phyloP scores from a whole-genome alignment of 805 yeast genomes.

The Grigorovia humatica region DNA sequence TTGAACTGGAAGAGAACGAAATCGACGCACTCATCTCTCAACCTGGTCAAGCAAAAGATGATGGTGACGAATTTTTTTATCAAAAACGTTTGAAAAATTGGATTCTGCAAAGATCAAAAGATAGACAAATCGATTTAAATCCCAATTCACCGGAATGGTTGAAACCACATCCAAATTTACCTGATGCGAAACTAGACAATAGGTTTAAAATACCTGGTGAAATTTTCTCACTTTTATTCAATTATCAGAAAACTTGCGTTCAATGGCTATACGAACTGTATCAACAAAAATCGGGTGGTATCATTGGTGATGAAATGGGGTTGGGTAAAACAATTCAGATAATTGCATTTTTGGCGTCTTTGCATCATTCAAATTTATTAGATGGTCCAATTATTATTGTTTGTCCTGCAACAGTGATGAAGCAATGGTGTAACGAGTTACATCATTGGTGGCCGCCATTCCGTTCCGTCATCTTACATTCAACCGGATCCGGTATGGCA shows the following conservation, averaged over 20 bases:
- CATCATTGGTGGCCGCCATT: slow-evolving; percentile 98
- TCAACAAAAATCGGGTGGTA: slow-evolving; percentile 85
- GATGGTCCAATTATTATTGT: slow-evolving; percentile 76
- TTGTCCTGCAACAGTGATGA: slow-evolving; percentile 93
- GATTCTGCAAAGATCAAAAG: slow-evolving; percentile 44
- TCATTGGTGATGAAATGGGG: slow-evolving; percentile 97
- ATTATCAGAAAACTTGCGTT: slow-evolving; percentile 91
- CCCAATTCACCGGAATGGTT: slow-evolving; percentile 46
- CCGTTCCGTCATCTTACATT: slow-evolving; percentile 74
- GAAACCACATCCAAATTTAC: slow-evolving; percentile 63
- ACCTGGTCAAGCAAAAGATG: slow-evolving; percentile 42
- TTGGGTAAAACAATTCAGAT: slow-evolving; percentile 92
- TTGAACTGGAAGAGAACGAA: slow-evolving; percentile 8
- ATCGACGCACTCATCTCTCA: slow-evolving; percentile 11
- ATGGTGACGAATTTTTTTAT: slow-evolving; percentile 66
- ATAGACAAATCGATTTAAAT: slow-evolving; percentile 12
- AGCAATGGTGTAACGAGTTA: slow-evolving; percentile 94
- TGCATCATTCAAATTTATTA: slow-evolving; percentile 70
- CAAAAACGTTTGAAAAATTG: slow-evolving; percentile 52
- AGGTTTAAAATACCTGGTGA: slow-evolving; percentile 81
- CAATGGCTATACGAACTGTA: slow-evolving; percentile 97
- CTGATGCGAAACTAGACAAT: slow-evolving; percentile 66
- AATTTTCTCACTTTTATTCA: slow-evolving; percentile 74
- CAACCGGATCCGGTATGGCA: slow-evolving; percentile 83
- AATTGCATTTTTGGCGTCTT: slow-evolving; percentile 80